phyloP scores from a whole-genome alignment of 257 asterid genomes.

The Fraxinus pennsylvanica region DNA sequence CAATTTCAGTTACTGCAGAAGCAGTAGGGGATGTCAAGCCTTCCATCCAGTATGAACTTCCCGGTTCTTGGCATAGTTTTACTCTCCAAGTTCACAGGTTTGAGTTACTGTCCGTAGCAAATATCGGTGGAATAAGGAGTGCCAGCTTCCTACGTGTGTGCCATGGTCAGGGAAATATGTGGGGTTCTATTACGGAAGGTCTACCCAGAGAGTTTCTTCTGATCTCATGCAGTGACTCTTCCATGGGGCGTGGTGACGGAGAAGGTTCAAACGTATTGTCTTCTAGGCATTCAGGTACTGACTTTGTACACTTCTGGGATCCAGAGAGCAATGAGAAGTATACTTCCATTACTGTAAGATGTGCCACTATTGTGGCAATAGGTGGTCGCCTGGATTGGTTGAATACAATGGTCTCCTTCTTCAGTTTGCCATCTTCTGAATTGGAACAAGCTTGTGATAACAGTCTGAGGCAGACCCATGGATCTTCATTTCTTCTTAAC shows the following conservation, averaged over 20 bases:
- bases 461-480: conserved; percentile 43
- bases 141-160: conserved; percentile 68
- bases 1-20: conserved; percentile 48
- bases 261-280: conserved; percentile 82
- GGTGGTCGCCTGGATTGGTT: conserved; percentile 99
- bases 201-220: conserved; percentile 65
- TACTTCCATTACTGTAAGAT: conserved; percentile 58
- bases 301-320: conserved; percentile 64
- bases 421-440: conserved; percentile 55
- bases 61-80: conserved; percentile 82
- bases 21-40: conserved; percentile 44
- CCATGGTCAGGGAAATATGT: conserved; percentile 80
- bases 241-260: conserved; percentile 93
- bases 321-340: conserved; percentile 56
- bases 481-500: conserved; percentile 75
- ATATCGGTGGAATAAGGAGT: conserved; percentile 70
- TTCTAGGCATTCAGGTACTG: conserved; percentile 71
- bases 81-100: conserved; percentile 66
- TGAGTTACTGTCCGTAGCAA: conserved; percentile 67
- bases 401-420: conserved; percentile 59
- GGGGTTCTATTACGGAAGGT: conserved; percentile 74
- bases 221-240: conserved; percentile 71
- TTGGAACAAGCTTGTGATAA: conserved; percentile 45
- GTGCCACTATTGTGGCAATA: conserved; percentile 76
- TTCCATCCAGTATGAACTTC: conserved; percentile 66